These are phyloP conservation scores for Nothopassalora personata DNA, from an alignment of 2,329 filamentous ascomycete genomes.

Conservation along the genomic window DNA sequence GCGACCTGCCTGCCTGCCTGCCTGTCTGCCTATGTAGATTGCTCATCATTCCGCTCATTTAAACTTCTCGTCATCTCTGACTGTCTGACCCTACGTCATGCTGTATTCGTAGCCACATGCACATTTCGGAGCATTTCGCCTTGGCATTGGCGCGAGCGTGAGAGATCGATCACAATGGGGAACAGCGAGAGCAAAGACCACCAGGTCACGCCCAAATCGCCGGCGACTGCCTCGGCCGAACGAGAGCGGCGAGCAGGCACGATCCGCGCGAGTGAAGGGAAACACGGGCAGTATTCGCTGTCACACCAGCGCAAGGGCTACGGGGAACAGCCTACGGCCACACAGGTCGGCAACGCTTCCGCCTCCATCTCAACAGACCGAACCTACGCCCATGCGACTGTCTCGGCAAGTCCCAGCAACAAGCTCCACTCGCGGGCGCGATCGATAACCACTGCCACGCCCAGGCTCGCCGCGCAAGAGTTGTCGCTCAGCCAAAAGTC, in stretches of 20 bases:
- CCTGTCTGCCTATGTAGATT: no score
- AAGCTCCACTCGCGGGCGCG: conserved; percentile 24
- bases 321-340: no score
- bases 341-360: background rate
- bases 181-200: conserved; percentile 25
- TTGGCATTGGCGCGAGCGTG: background rate
- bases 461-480: conserved; percentile 6
- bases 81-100: background rate
- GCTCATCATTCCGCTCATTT: background rate
- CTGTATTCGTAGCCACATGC: background rate
- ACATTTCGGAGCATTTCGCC: background rate
- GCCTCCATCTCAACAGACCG: conserved; percentile 16
- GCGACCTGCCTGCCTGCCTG: background rate
- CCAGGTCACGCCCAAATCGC: background rate
- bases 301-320: no score
- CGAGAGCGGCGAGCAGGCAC: background rate
- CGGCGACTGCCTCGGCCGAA: background rate
- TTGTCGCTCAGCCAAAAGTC: conserved; percentile 15
- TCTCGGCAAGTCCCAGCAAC: conserved; percentile 11
- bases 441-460: conserved; percentile 24
- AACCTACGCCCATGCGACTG: conserved; percentile 17
- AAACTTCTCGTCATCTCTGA: background rate
- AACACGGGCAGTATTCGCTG: background rate
- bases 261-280: background rate
- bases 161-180: conserved; percentile 45